Evolutionary conservation across 2,329 filamentous ascomycete genomes (phyloP), one percentile per base, ranked within the genome.

Genomic region (Lasiodiplodia hormozganensis): DNA sequence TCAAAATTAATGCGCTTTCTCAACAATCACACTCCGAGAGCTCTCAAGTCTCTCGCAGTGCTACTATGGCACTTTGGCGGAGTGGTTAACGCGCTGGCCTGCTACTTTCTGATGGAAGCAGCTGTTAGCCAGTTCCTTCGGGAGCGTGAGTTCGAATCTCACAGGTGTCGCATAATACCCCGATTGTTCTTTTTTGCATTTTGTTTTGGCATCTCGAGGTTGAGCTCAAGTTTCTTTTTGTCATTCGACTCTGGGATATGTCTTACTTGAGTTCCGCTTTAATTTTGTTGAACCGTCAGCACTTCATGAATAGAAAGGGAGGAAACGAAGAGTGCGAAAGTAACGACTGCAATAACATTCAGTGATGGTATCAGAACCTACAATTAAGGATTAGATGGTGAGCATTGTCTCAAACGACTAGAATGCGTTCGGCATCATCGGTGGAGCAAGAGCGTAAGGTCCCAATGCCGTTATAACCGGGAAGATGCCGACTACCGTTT

Each of bases 1-100:
- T 58, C 10, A 40, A 36, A 23, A 58, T 58, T 1, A 18, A 58
- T 4, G 3, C 8, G 2, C 1, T 16, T 12, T 47, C 6, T 34
- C 38, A 28, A n/a, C 57, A 62, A 47, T 5, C 8, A 43, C 23
- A 62, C 38, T 47, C 36, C 57, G 38, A 62, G 23, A 47, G 21
- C 23, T 18, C 0, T 56, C 12, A 31, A 31, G 36, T 7, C n/a
- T 31, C 23, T 62, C 57, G 23, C 3, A 21, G 57, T 62, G 57
- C 38, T 43, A 21, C 16, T 34, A 34, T 14, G 62, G 51, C 62
- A 65, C 62, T 65, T 65, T 65, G 62, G 51, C 62, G 62, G 70
- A 67, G 68, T 66, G 70, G 69, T 71, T 71, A 71, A 70, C 70
- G 70, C 70, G 70, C 70, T 53, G 70, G 68, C 68, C 70, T 72